Percentiles rank a stretch among this genome's conserved stretches.
These are phyloP conservation scores for Candida sp. DNA, from an alignment of 1,139 yeast genomes.

Conservation along the genomic window DNA sequence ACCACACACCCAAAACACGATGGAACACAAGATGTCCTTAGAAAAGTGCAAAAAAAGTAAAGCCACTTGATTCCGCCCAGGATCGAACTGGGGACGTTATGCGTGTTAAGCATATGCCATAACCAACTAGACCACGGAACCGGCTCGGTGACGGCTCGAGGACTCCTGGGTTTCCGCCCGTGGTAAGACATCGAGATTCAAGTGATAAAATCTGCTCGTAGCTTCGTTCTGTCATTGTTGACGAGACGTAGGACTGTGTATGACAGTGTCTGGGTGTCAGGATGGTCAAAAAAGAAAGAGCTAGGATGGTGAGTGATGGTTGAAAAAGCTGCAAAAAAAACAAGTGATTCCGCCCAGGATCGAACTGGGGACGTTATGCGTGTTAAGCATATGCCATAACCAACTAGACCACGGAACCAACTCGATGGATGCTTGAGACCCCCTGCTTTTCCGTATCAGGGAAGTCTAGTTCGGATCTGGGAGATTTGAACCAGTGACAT, in stretches of 20 bases:
- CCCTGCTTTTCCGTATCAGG: too few species aligned
- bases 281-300: too few species aligned
- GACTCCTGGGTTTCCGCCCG: not conserved
- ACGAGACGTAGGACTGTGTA: too few species aligned
- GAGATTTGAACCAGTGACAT: too few species aligned
- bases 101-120: constrained; percentile 99
- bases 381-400: constrained; percentile 99
- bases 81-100: constrained; percentile 99
- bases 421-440: too few species aligned
- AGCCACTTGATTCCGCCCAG: constrained; percentile 90
- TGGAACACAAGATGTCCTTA: not conserved
- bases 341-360: constrained; percentile 97
- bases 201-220: too few species aligned
- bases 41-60: constrained; percentile 8
- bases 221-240: too few species aligned
- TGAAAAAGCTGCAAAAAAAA: constrained; percentile 9
- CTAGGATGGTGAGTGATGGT: too few species aligned
- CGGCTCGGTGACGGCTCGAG: constrained; percentile 13
- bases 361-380: constrained; percentile 99
- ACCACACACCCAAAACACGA: not conserved
- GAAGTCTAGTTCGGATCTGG: too few species aligned
- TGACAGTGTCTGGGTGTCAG: too few species aligned
- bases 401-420: constrained; percentile 98
- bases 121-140: constrained; percentile 95
- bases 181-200: too few species aligned